Evolutionary conservation across 1,139 yeast genomes (phyloP).

Genomic region (Candida sp.): DNA sequence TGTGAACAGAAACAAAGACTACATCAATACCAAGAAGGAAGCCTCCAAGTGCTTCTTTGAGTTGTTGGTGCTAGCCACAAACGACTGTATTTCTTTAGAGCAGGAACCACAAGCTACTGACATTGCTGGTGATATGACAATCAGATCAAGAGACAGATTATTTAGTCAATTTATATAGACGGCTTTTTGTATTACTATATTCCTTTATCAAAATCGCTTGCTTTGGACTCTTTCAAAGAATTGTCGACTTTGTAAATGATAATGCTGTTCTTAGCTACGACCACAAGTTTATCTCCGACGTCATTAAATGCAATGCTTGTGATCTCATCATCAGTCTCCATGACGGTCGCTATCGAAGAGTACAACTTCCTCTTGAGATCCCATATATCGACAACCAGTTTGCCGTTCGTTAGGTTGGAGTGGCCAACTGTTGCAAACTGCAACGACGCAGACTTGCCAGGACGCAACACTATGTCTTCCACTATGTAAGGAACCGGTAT

Average conservation of each 20-base stretch:
- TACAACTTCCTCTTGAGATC: constrained; percentile 46
- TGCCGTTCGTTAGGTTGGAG: constrained; percentile 21
- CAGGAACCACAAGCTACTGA: constrained; percentile 45
- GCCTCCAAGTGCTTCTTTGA: constrained; percentile 85
- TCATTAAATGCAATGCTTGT: constrained; percentile 22
- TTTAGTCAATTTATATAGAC: constrained; percentile 40
- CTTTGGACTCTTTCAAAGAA: not conserved
- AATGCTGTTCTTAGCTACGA: constrained; percentile 7
- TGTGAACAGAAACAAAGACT: constrained; percentile 19
- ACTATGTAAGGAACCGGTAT: constrained; percentile 45
- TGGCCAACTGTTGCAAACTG: constrained; percentile 57
- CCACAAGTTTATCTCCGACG: constrained; percentile 19
- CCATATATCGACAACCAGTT: constrained; percentile 56
- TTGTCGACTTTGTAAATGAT: constrained; percentile 10
- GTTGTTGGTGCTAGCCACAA: constrained; percentile 79
- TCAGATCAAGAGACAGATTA: constrained; percentile 55
- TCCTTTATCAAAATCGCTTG: constrained; percentile 14
- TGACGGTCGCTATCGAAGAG: constrained; percentile 32
- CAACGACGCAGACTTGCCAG: constrained; percentile 28
- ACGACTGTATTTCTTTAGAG: constrained; percentile 66
- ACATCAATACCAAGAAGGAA: constrained; percentile 51
- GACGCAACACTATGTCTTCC: constrained; percentile 46
- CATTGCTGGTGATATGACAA: constrained; percentile 62
- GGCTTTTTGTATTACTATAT: constrained; percentile 3
- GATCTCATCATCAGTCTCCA: constrained; percentile 6